Evolutionary conservation across 1,139 yeast species (phyloP).

Genomic region (Taiozyma sp.): DNA sequence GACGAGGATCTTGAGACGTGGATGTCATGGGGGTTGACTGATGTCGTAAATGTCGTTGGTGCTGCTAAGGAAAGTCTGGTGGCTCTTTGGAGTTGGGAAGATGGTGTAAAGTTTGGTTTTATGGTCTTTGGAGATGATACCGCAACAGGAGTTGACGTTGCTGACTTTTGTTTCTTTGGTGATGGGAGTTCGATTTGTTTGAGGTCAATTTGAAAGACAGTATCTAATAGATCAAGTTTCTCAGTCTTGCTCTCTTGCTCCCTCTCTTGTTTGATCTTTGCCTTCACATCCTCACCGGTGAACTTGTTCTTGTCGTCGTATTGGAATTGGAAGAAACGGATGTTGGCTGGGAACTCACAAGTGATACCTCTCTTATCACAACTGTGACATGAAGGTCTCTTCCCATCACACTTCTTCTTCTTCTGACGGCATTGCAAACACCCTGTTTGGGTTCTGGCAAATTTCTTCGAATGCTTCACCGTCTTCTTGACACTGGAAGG

Average conservation of each 20-base stretch:
- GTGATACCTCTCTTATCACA: conserved; percentile 31
- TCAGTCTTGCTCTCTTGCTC: background rate
- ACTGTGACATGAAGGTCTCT: conserved; percentile 44
- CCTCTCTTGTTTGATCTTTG: background rate
- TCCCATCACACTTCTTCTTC: conserved; percentile 42
- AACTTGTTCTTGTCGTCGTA: background rate
- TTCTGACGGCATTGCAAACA: conserved; percentile 25
- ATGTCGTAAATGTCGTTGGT: background rate
- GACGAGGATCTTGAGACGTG: conserved; percentile 7
- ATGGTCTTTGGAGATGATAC: background rate
- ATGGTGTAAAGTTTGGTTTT: background rate
- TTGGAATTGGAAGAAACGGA: conserved; percentile 19
- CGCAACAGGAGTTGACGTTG: background rate
- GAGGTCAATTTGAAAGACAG: background rate
- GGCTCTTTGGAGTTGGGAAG: background rate
- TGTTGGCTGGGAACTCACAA: conserved; percentile 23
- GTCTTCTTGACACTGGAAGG: conserved; percentile 6
- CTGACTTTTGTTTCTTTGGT: background rate
- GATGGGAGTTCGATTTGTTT: background rate
- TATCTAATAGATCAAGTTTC: background rate
- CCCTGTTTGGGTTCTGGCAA: conserved; percentile 23
- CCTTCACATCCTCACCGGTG: background rate
- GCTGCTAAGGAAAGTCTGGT: background rate
- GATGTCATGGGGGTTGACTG: background rate
- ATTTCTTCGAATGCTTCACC: conserved; percentile 22